A percentile compares a stretch with the other conserved stretches of the same genome.
Conservation (phyloP, 352 stramenopile species). For the Globisporangium yorkense region DNA sequence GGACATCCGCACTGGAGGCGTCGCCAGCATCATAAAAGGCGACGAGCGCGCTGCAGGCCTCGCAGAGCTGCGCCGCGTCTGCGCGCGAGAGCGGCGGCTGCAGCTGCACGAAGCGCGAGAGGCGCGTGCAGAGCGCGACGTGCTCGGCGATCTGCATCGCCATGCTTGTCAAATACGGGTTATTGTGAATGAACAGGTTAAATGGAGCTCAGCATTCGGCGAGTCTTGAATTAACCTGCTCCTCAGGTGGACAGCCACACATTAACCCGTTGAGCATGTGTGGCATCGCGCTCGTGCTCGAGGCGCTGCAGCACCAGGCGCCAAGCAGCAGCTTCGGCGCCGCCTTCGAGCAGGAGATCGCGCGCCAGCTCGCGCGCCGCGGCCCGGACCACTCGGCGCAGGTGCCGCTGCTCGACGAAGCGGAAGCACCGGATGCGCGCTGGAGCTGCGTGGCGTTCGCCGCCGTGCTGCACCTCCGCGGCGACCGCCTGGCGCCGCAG, state of each 20-base stretch:
- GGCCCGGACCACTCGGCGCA: constrained; percentile 24
- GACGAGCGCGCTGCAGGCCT: constrained; percentile 22
- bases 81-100: constrained; percentile 13
- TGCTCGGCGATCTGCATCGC: constrained; percentile 27
- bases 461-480: constrained; percentile 89
- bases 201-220: no score
- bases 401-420: not conserved
- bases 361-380: constrained; percentile 16
- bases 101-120: constrained; percentile 54
- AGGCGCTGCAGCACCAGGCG: constrained; percentile 1
- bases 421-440: constrained; percentile 11
- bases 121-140: constrained; percentile 54
- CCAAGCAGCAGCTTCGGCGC: constrained; percentile 1
- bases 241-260: no score
- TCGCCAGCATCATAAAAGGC: constrained; percentile 15
- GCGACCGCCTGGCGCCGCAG: constrained; percentile 61
- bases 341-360: constrained; percentile 11
- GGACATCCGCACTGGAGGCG: not conserved
- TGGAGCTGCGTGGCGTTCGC: constrained; percentile 38
- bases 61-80: constrained; percentile 14
- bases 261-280: constrained; percentile 17
- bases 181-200: no score
- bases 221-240: no score
- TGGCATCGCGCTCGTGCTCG: constrained; percentile 25
- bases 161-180: not conserved